Percentiles rank a stretch among this genome's conserved stretches.
Evolutionary conservation across 257 asterid species (phyloP).

Genomic region (Plantago ovata): DNA sequence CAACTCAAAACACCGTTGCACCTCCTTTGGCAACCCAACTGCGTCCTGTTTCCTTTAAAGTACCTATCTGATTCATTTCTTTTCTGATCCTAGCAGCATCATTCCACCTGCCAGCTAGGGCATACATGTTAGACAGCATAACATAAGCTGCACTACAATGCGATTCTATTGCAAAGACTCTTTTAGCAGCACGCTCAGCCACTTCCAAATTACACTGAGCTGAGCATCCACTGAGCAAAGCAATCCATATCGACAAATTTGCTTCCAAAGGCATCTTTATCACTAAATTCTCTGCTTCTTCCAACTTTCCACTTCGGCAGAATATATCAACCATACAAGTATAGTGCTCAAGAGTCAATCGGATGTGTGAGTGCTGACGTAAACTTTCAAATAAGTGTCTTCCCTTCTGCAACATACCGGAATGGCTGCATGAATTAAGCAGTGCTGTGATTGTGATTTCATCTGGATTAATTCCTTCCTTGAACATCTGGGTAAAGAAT

Average conservation of each 20-base stretch:
- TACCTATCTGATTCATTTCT: conserved; percentile 45
- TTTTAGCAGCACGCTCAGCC: conserved; percentile 64
- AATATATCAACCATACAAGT: conserved; percentile 77
- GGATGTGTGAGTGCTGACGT: conserved; percentile 9
- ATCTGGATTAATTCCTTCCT: conserved; percentile 51
- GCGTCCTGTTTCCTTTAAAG: conserved; percentile 52
- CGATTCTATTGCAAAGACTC: conserved; percentile 46
- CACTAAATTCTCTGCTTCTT: conserved; percentile 63
- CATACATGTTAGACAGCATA: conserved; percentile 67
- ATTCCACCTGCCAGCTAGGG: conserved; percentile 56
- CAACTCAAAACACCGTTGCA: not conserved
- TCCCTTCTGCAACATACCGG: conserved; percentile 76
- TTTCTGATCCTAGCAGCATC: conserved; percentile 67
- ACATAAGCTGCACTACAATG: conserved; percentile 57
- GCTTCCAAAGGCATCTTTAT: conserved; percentile 56
- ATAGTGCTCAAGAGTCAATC: conserved; percentile 71
- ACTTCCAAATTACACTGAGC: conserved; percentile 41
- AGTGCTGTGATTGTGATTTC: conserved; percentile 82
- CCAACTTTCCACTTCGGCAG: conserved; percentile 60
- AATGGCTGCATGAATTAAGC: conserved; percentile 86
- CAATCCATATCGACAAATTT: conserved; percentile 56
- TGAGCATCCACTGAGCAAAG: conserved; percentile 77
- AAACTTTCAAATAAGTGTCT: conserved; percentile 43
- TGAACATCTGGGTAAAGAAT: conserved; percentile 61
- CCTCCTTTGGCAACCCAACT: conserved; percentile 65